Base-by-base conservation (phyloP, 164 flowering plant genomes). In the Tinospora cordifolia region DNA sequence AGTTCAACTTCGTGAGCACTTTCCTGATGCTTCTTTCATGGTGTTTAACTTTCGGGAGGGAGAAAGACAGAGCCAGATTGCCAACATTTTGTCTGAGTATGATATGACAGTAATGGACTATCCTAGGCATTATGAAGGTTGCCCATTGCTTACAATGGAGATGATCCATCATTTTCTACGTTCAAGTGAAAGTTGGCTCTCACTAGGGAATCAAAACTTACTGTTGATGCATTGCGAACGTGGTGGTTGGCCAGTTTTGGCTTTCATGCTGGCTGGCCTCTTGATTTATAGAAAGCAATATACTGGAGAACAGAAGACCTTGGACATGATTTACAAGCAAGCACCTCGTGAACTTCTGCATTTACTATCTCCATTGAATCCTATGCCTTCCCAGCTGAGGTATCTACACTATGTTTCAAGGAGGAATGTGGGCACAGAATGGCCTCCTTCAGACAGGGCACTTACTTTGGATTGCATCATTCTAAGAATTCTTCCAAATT, bases 101-200 rank as follows among this genome's bases (percentile, higher is more conserved):
- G 97, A 90, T 72, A 79, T 92, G 84, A 90, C 94, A 39, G 83
- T 90, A 67, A 90, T 94, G 97, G 98, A 94, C 75, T 94, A 94
- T 70, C 98, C 98, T 75, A 79, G 87, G 64, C 92, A 92, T 11
- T 92, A 90, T 69, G 92, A 89, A 75, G 91, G 97, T 30, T 90
- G 93, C 69, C 97, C 97, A 0, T 70, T 94, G 64, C 90, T 92
- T 46, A 71, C 85, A 27, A 78, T 94, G 88, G 97, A 92, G 84
- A 73, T 90, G 80, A 81, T 94, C 58, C 95, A 92, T 76, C 98
- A 90, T 75, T 94, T 91, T 73, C 73, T 94, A 67, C 82, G 88
- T 76, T 90, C 97, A 11, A 79, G 95, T 70, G 97, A 94, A 77
- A 94, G 92, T 70, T 94, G 98, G 98, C 90, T 94, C 19, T 81